Evolutionary conservation across 108 stramenopile species (phyloP).

Genomic region (Mediolabrus comicus): DNA sequence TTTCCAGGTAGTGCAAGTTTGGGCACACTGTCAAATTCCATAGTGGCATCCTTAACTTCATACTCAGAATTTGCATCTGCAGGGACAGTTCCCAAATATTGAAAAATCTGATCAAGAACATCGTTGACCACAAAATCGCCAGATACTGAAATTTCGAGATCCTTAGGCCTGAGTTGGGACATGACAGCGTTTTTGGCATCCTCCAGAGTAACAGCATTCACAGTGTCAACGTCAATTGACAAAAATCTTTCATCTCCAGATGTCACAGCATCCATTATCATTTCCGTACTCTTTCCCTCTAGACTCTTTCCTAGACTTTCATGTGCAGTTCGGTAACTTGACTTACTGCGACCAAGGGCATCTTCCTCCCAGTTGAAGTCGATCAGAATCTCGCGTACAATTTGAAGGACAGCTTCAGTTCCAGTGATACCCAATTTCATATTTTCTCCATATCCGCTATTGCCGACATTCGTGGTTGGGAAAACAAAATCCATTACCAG

Average conservation of each 20-base stretch:
- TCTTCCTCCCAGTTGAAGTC: constrained; percentile 97
- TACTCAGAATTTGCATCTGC: constrained; percentile 74
- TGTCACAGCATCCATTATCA: constrained; percentile 81
- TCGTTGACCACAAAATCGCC: constrained; percentile 95
- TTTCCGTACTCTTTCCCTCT: constrained; percentile 82
- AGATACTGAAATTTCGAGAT: constrained; percentile 91
- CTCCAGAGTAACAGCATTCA: constrained; percentile 83
- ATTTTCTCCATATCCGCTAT: constrained; percentile 79
- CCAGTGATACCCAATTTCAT: constrained; percentile 88
- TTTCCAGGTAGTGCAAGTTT: constrained; percentile 59
- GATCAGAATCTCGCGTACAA: constrained; percentile 89
- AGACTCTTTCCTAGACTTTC: constrained; percentile 87
- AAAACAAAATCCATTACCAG: constrained; percentile 92
- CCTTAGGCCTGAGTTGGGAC: constrained; percentile 84
- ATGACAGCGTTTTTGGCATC: constrained; percentile 89
- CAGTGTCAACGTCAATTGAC: constrained; percentile 81
- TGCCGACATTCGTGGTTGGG: constrained; percentile 93
- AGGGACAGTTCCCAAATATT: constrained; percentile 95
- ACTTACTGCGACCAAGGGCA: constrained; percentile 92
- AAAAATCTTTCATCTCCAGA: constrained; percentile 78
- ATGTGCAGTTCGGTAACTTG: constrained; percentile 83
- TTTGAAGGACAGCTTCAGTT: constrained; percentile 92
- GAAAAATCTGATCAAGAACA: constrained; percentile 86
- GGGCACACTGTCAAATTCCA: constrained; percentile 61
- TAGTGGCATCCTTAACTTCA: constrained; percentile 39